A percentile compares a stretch with the other conserved stretches of the same genome.
phyloP scores from a whole-genome alignment of 345 rosid genomes.

The Brassica carinata region DNA sequence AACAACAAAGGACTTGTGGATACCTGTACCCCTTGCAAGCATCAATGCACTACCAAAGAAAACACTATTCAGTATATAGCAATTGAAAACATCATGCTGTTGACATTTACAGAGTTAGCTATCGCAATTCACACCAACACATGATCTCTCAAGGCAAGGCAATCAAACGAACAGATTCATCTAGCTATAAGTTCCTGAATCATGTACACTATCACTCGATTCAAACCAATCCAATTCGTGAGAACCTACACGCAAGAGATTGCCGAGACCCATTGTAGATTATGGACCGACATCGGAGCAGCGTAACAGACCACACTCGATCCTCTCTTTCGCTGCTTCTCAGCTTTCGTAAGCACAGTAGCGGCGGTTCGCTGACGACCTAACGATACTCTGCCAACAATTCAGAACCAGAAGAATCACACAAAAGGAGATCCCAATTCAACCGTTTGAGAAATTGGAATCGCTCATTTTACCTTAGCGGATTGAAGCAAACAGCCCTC shows the following conservation, averaged over 20 bases:
- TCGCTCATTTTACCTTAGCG: slow-evolving; percentile 52
- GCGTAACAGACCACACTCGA: slow-evolving; percentile 64
- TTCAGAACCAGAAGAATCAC: not conserved
- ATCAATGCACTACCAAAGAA: slow-evolving; percentile 55
- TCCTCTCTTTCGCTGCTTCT: slow-evolving; percentile 51
- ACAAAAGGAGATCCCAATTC: not conserved
- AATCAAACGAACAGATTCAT: not conserved
- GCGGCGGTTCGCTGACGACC: slow-evolving; percentile 28
- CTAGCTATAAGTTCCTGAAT: not conserved
- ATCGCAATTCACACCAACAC: not conserved
- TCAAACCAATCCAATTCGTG: not conserved
- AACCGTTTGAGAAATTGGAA: not conserved
- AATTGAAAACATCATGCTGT: not conserved
- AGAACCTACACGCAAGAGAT: slow-evolving; percentile 62
- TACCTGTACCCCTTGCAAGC: slow-evolving; percentile 73
- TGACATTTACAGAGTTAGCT: not conserved
- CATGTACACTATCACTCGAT: not conserved
- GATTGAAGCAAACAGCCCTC: slow-evolving; percentile 49
- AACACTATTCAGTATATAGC: slow-evolving; percentile 16
- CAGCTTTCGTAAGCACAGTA: slow-evolving; percentile 24
- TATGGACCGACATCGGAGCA: slow-evolving; percentile 50
- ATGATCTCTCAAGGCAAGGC: not conserved
- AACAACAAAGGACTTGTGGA: slow-evolving; percentile 76
- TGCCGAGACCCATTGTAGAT: slow-evolving; percentile 76
- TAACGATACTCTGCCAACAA: slow-evolving; percentile 46